These are phyloP conservation scores for Eucalyptus marginata DNA, from an alignment of 345 rosid species.

Conservation along the genomic window DNA sequence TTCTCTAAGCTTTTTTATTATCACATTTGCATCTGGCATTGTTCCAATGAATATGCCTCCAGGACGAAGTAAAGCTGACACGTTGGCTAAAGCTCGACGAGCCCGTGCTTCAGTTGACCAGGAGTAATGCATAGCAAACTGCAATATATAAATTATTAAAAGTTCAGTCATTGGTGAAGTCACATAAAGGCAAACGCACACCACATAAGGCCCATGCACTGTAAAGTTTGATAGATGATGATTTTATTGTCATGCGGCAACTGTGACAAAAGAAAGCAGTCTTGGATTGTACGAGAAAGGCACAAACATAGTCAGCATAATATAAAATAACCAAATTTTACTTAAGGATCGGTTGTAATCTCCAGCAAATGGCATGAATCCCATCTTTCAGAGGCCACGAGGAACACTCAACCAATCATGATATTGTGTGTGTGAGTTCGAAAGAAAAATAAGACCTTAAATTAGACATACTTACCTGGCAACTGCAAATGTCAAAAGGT, in stretches of 20 bases:
- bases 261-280: neutral
- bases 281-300: neutral
- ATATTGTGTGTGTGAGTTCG: neutral
- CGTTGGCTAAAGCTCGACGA: constrained; percentile 84
- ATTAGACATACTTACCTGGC: constrained; percentile 51
- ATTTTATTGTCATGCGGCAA: neutral
- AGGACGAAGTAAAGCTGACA: constrained; percentile 89
- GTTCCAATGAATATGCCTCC: constrained; percentile 93
- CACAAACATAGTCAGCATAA: neutral
- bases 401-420: neutral
- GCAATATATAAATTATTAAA: constrained; percentile 9
- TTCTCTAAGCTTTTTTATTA: constrained; percentile 75
- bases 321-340: neutral
- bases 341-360: neutral
- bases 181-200: neutral
- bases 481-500: constrained; percentile 94
- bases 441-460: neutral
- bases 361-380: neutral
- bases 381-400: neutral
- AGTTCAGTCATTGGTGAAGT: neutral
- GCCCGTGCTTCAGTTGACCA: constrained; percentile 96
- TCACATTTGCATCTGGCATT: constrained; percentile 98
- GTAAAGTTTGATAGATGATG: neutral
- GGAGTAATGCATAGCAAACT: constrained; percentile 97
- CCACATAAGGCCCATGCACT: neutral